These are phyloP conservation scores for Fusarium subtropicale DNA, from an alignment of 2,329 filamentous ascomycete genomes.

Conservation along the genomic window DNA sequence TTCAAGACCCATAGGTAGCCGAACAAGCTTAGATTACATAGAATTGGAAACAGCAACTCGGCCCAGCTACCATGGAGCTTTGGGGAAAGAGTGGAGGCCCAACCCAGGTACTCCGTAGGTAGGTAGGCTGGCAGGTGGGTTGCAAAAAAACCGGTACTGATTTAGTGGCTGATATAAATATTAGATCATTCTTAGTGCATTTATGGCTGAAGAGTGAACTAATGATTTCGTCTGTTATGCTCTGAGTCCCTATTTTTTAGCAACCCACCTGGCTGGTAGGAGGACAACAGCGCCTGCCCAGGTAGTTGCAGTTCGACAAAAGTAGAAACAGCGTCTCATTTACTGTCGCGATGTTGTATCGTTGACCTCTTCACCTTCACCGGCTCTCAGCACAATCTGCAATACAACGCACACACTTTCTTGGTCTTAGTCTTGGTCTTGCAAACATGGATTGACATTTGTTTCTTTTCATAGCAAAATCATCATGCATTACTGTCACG, in stretches of 20 bases:
- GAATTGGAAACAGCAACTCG: constrained; percentile 1
- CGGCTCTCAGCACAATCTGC: constrained; percentile 13
- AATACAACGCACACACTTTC: constrained; percentile 31
- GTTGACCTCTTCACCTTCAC: constrained; percentile 20
- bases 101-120: not conserved
- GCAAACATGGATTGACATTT: constrained; percentile 3
- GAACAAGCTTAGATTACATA: constrained; percentile 10
- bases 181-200: too few species aligned
- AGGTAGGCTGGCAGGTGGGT: not conserved
- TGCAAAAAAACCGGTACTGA: too few species aligned
- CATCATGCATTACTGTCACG: constrained; percentile 16
- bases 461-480: constrained; percentile 24
- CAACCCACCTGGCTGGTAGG: too few species aligned
- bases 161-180: too few species aligned
- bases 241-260: too few species aligned
- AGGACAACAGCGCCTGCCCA: constrained; percentile 3
- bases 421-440: constrained; percentile 1
- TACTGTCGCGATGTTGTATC: not conserved
- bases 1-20: constrained; percentile 5
- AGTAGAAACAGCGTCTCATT: constrained; percentile 15
- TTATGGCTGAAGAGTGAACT: too few species aligned
- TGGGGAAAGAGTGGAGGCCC: constrained; percentile 18
- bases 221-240: too few species aligned
- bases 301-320: constrained; percentile 28
- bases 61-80: not conserved